These are phyloP conservation scores for Scalesia atractyloides DNA, from an alignment of 129 eudicot species.

Conservation along the genomic window DNA sequence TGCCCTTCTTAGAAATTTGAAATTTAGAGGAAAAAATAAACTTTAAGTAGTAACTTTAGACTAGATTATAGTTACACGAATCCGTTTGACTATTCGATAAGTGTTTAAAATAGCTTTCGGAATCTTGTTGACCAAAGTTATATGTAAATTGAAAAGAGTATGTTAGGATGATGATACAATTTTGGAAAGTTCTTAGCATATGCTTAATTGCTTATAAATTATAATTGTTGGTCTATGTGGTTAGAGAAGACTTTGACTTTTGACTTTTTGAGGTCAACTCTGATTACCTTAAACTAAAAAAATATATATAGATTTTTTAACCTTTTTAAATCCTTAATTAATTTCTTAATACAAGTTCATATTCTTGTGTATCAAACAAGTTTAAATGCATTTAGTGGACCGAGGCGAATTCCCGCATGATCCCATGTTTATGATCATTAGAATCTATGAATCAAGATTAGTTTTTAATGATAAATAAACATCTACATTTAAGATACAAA, in stretches of 20 bases:
- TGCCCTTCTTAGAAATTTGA: slow-evolving; percentile 15
- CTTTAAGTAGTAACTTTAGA: not conserved
- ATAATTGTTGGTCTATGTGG: not conserved
- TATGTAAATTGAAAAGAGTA: not conserved
- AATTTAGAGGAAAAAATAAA: slow-evolving; percentile 20
- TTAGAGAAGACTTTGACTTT: slow-evolving; percentile 12
- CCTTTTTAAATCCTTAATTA: not conserved
- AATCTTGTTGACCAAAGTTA: slow-evolving; percentile 8
- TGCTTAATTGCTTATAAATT: not conserved
- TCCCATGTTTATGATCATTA: slow-evolving; percentile 33
- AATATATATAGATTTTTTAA: not conserved
- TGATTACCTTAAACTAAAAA: not conserved
- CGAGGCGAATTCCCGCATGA: slow-evolving; percentile 40
- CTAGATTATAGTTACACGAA: slow-evolving; percentile 4
- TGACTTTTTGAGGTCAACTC: not conserved
- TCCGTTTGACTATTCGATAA: slow-evolving; percentile 10
- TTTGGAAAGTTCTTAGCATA: slow-evolving; percentile 5
- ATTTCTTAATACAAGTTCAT: slow-evolving; percentile 26
- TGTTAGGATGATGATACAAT: not conserved
- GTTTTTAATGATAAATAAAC: slow-evolving; percentile 20
- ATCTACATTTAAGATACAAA: slow-evolving; percentile 26
- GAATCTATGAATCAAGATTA: slow-evolving; percentile 31
- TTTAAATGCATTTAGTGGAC: slow-evolving; percentile 24
- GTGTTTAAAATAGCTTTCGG: slow-evolving; percentile 19
- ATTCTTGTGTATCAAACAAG: slow-evolving; percentile 25